These are phyloP conservation scores for Colletotrichum siamense DNA, from an alignment of 2,329 filamentous ascomycete genomes.

Conservation along the genomic window DNA sequence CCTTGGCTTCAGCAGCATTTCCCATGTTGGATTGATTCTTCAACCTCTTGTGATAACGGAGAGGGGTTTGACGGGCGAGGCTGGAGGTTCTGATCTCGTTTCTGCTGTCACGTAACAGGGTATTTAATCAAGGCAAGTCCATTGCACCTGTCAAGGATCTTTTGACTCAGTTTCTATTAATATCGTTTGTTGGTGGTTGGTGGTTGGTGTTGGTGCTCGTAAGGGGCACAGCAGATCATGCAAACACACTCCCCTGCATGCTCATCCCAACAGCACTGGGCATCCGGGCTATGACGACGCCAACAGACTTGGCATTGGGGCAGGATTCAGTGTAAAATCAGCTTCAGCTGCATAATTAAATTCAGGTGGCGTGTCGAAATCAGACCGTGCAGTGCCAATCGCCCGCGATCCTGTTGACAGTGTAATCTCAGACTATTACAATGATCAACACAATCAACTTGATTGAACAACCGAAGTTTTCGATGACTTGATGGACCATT, in stretches of 20 bases:
- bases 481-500: rapidly evolving
- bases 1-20: neutral
- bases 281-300: neutral
- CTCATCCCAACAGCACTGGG: neutral
- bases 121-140: too few species aligned
- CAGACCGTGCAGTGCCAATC: neutral
- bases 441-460: neutral
- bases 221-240: neutral
- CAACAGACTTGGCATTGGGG: neutral
- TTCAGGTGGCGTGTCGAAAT: neutral
- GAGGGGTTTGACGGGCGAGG: neutral
- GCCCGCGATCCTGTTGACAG: neutral
- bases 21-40: neutral
- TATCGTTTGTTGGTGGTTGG: neutral
- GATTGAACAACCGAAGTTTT: neutral
- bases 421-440: neutral
- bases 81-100: rapidly evolving
- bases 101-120: neutral
- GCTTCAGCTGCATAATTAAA: neutral
- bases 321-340: neutral
- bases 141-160: too few species aligned
- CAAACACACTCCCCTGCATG: neutral
- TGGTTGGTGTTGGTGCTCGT: neutral
- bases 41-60: rapidly evolving
- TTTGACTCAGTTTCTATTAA: too few species aligned